phyloP scores from a whole-genome alignment of 106 monocot genomes.

The Hemerocallis citrina region DNA sequence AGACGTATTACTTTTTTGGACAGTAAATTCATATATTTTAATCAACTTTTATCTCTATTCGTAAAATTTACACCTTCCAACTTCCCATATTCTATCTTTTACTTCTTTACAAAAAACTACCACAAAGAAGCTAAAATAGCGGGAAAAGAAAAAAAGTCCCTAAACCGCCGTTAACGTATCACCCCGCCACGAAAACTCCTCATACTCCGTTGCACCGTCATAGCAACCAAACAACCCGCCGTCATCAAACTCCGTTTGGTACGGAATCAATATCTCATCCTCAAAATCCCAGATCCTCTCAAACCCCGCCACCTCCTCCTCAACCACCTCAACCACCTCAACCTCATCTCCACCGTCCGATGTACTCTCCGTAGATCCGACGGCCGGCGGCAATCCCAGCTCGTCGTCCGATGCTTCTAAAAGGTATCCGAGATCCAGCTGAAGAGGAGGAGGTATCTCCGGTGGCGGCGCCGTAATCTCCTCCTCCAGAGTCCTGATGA shows the following conservation, averaged over 20 bases:
- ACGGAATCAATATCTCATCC: not conserved
- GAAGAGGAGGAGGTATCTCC: not conserved
- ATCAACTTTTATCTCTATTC: too few species aligned
- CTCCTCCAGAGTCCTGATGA: conserved; percentile 41
- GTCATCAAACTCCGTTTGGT: not conserved
- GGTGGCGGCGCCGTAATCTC: conserved; percentile 14
- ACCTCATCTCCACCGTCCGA: not conserved
- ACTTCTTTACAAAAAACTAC: too few species aligned
- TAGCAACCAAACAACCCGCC: not conserved
- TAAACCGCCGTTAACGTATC: too few species aligned
- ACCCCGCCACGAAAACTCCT: too few species aligned
- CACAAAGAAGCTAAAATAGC: too few species aligned
- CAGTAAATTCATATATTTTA: too few species aligned
- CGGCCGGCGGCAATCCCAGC: conserved; percentile 65
- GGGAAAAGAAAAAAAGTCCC: too few species aligned
- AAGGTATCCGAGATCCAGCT: conserved; percentile 52
- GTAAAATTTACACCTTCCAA: too few species aligned
- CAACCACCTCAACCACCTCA: not conserved
- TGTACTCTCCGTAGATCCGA: not conserved
- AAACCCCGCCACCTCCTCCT: not conserved
- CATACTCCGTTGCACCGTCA: too few species aligned
- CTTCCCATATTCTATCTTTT: too few species aligned
- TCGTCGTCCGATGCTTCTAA: conserved; percentile 86
- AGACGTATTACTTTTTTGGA: too few species aligned
- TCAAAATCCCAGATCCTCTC: not conserved